Conservation (phyloP, 129 eudicot genomes). For the Pittosporum tobira region DNA sequence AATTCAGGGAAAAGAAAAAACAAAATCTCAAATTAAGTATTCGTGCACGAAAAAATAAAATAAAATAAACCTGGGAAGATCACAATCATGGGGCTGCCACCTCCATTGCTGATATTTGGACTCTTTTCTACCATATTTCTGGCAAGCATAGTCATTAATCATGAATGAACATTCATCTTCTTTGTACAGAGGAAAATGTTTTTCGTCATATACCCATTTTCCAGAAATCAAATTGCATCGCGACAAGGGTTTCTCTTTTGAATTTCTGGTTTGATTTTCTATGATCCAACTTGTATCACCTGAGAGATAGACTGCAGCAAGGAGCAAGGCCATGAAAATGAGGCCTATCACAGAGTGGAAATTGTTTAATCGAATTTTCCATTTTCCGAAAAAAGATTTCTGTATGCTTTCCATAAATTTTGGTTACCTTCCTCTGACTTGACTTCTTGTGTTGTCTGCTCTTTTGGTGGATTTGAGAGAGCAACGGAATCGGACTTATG, state of each 20-base stretch:
- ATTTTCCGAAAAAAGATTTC: not conserved
- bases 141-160: constrained; percentile 12
- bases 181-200: constrained; percentile 1
- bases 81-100: constrained; percentile 14
- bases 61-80: constrained; percentile 9
- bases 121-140: constrained; percentile 6
- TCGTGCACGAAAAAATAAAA: not conserved
- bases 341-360: constrained; percentile 7
- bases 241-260: not conserved
- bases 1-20: too few relatives aligned
- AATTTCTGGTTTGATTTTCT: not conserved
- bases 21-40: not conserved
- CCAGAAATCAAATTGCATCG: constrained; percentile 7
- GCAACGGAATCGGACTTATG: not conserved
- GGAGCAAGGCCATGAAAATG: constrained; percentile 5
- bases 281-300: not conserved
- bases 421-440: not conserved
- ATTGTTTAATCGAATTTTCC: not conserved
- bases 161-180: constrained; percentile 7
- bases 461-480: not conserved
- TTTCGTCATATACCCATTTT: constrained; percentile 7
- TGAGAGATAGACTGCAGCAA: not conserved
- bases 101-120: constrained; percentile 12
- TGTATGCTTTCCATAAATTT: not conserved
- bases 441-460: not conserved